These are phyloP conservation scores for Collariella sp. DNA, from an alignment of 495 filamentous ascomycete genomes.

Conservation along the genomic window DNA sequence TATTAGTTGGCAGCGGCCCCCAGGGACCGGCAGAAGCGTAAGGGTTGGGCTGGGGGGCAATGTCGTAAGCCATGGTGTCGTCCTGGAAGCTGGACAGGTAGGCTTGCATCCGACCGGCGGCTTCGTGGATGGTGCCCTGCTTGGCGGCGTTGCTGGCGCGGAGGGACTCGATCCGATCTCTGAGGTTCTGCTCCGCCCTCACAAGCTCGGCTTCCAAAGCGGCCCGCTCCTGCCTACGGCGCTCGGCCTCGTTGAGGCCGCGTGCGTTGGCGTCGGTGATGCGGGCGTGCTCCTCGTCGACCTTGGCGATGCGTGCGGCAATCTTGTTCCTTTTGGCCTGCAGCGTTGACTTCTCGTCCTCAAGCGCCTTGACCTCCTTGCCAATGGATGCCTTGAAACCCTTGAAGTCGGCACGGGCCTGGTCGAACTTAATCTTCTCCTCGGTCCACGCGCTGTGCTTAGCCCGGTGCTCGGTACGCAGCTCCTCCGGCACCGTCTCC, in stretches of 20 bases:
- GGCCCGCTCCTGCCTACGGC: slow-evolving; percentile 59
- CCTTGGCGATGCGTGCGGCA: slow-evolving; percentile 61
- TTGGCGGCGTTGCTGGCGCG: slow-evolving; percentile 33
- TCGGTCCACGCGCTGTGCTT: slow-evolving; percentile 55
- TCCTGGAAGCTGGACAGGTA: slow-evolving; percentile 34
- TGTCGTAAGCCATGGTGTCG: slow-evolving; percentile 19
- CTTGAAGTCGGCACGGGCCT: slow-evolving; percentile 50
- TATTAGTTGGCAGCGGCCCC: slow-evolving; percentile 11
- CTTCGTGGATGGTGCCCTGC: slow-evolving; percentile 33
- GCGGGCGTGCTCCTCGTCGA: slow-evolving; percentile 69
- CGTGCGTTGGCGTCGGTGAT: slow-evolving; percentile 69
- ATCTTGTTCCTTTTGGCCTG: slow-evolving; percentile 73
- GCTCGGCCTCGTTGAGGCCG: slow-evolving; percentile 64
- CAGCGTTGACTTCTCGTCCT: slow-evolving; percentile 57
- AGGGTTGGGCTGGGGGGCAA: slow-evolving; percentile 12
- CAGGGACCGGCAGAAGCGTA: slow-evolving; percentile 18
- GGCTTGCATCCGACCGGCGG: slow-evolving; percentile 33
- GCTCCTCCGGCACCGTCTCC: slow-evolving; percentile 58
- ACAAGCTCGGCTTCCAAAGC: slow-evolving; percentile 55
- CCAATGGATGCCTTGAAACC: slow-evolving; percentile 55
- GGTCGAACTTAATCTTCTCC: slow-evolving; percentile 54
- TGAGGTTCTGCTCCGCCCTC: slow-evolving; percentile 44
- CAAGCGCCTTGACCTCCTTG: slow-evolving; percentile 52
- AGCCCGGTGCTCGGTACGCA: slow-evolving; percentile 50
- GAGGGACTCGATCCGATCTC: slow-evolving; percentile 29